Base-by-base conservation (phyloP, 805 yeast species). In the Lipomyces yamadae region DNA sequence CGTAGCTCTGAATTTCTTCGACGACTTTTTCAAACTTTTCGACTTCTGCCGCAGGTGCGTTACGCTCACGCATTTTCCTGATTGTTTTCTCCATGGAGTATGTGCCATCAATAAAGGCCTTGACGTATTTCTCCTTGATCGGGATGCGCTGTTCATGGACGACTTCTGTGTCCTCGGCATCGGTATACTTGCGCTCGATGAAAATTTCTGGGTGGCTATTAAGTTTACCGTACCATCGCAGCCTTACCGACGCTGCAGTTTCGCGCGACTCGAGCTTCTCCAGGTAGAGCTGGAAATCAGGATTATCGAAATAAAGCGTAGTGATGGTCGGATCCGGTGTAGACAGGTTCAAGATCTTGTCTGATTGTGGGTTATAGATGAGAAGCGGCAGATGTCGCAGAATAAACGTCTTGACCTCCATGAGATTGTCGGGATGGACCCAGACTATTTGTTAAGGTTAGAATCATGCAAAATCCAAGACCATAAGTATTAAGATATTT, bases 391-490 rank as follows among this genome's bases (percentile, higher is more conserved):
- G 84, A 74, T 92, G 96, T 77, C 98, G 89, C 76, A 94, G 84
- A 71, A 94, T 91, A 67, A 92, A 87, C n/a, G 98, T 92, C 81
- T 94, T 94, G 64, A 93, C 97, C 80, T 94, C 98, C 97, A 94
- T 93, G 76, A 95, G 77, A 76, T 92, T 90, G 73, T 95, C 99
- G n/a, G 94, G 93, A 77, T 94, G 98, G 56, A 95, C 84, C 99
- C 99, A 94, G 78, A 94, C 94, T 79, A 91, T 92, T 18, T 8
- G 7, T 11, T n/a, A 24, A 24, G 6, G 48, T 42, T 42, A 42
- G 48, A 42, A n/a, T 4, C 8, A 42, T 15, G 13, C 5, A 24
- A 57, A 13, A 24, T 42, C 24, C 39, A 4, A 1, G 10, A 32
- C 8, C 29, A 11, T 24, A 29, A 24, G 24, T 1, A 24, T 24